Evolutionary conservation across 2,329 filamentous ascomycete species (phyloP).

Genomic region (Endothia cerciana): DNA sequence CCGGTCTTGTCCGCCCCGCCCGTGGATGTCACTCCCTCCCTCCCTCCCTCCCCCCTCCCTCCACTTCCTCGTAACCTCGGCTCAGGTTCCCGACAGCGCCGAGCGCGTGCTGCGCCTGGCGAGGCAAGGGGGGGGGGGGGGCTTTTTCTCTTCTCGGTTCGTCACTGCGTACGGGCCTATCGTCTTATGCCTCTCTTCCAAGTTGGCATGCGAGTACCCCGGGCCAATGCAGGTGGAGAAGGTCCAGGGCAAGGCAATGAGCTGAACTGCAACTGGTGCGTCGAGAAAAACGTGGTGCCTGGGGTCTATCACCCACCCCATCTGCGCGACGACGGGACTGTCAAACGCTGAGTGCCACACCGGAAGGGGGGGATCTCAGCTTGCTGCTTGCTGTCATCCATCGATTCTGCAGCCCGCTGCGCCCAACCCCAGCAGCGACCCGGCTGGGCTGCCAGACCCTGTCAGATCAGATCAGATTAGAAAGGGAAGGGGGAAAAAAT

Average conservation of each 20-base stretch:
- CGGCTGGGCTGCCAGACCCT: background rate
- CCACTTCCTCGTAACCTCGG: slow-evolving; percentile 2
- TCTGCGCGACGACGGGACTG: background rate
- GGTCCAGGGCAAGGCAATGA: background rate
- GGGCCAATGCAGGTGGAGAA: slow-evolving; percentile 3
- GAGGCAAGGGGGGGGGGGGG: background rate
- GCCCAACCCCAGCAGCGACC: slow-evolving; percentile 11
- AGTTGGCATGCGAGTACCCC: background rate
- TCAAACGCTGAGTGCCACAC: slow-evolving; percentile 3
- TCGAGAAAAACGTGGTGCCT: slow-evolving; percentile 25
- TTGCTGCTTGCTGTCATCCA: slow-evolving; percentile 1
- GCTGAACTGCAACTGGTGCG: slow-evolving; percentile 13
- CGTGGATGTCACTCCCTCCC: background rate
- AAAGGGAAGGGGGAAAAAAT: background rate
- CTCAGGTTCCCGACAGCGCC: background rate
- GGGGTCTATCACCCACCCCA: slow-evolving; percentile 6
- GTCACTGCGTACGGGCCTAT: background rate
- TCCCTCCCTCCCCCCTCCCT: too few relatives aligned
- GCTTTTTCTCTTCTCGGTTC: background rate
- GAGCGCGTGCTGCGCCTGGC: background rate
- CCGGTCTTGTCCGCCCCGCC: slow-evolving; percentile 5
- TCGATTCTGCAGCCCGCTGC: slow-evolving; percentile 7
- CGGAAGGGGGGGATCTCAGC: background rate
- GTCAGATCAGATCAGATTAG: background rate
- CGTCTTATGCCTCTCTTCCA: background rate